Evolutionary conservation across 2,329 filamentous ascomycete species (phyloP).

Genomic region (Rutstroemia sp.): DNA sequence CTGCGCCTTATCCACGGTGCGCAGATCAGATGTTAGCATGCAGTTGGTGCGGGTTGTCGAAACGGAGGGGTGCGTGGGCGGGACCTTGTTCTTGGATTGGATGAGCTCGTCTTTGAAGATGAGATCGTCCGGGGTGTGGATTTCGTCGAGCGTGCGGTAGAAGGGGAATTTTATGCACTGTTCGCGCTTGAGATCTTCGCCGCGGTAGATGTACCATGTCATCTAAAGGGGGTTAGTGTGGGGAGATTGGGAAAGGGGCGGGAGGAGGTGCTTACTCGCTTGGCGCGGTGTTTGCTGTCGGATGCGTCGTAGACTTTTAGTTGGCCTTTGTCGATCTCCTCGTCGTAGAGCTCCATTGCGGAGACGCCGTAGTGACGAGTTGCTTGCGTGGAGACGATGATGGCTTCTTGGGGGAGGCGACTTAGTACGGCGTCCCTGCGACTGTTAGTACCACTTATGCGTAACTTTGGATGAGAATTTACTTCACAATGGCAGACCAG

Average conservation of each 20-base stretch:
- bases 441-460: neutral
- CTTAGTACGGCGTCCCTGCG: conserved; percentile 18
- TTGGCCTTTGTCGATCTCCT: conserved; percentile 8
- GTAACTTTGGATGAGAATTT: neutral
- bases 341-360: conserved; percentile 1
- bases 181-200: conserved; percentile 15
- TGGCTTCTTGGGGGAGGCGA: conserved; percentile 13
- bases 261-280: neutral
- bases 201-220: conserved; percentile 18
- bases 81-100: conserved; percentile 4
- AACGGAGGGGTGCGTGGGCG: conserved; percentile 3
- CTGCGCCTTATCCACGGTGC: conserved; percentile 3
- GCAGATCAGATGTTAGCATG: conserved; percentile 9
- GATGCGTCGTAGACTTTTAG: neutral
- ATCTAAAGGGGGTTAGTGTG: conserved; percentile 11
- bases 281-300: neutral
- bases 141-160: conserved; percentile 6
- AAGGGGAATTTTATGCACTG: conserved; percentile 15
- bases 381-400: conserved; percentile 14
- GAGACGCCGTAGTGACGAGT: conserved; percentile 19
- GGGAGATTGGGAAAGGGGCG: neutral
- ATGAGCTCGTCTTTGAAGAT: conserved; percentile 15
- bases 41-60: conserved; percentile 1
- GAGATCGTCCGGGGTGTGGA: conserved; percentile 2
- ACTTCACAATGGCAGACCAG: conserved; percentile 21